These are phyloP conservation scores for Coemansia asiatica DNA, from an alignment of 192 early-diverging fungal species.

Conservation along the genomic window DNA sequence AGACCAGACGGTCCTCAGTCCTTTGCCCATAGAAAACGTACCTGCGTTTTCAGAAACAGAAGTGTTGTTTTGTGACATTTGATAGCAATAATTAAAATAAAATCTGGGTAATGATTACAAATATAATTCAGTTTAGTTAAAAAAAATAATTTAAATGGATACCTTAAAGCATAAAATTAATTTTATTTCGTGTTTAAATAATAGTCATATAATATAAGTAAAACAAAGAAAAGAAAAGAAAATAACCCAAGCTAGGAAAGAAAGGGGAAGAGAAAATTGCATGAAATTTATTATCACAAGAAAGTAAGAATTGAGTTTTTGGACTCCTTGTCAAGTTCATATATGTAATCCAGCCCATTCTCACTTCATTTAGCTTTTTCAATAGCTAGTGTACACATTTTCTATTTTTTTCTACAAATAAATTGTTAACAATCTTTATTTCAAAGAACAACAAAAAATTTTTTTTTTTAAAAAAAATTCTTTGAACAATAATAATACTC, in stretches of 20 bases:
- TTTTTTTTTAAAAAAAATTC: background rate
- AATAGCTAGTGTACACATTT: background rate
- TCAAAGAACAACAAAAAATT: background rate
- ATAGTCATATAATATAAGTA: background rate
- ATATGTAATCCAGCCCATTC: background rate
- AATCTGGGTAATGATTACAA: too few relatives aligned
- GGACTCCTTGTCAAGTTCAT: background rate
- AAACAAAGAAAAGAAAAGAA: background rate
- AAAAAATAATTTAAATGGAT: background rate
- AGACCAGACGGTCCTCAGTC: slow-evolving; percentile 4
- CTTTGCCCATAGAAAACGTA: background rate
- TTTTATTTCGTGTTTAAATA: too few relatives aligned
- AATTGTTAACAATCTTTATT: background rate
- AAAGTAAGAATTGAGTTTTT: too few relatives aligned
- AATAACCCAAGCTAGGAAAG: background rate
- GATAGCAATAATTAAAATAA: too few relatives aligned
- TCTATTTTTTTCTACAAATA: background rate
- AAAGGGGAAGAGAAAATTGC: too few relatives aligned
- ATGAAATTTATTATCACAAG: too few relatives aligned
- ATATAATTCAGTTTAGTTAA: background rate
- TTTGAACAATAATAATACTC: background rate
- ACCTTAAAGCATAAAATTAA: background rate
- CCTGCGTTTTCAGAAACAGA: background rate
- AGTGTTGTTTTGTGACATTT: background rate
- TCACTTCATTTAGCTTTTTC: background rate